Percentiles rank a stretch among this genome's conserved stretches.
Conservation (phyloP, 2,329 filamentous ascomycete genomes). For the Hyphodiscus sp. region DNA sequence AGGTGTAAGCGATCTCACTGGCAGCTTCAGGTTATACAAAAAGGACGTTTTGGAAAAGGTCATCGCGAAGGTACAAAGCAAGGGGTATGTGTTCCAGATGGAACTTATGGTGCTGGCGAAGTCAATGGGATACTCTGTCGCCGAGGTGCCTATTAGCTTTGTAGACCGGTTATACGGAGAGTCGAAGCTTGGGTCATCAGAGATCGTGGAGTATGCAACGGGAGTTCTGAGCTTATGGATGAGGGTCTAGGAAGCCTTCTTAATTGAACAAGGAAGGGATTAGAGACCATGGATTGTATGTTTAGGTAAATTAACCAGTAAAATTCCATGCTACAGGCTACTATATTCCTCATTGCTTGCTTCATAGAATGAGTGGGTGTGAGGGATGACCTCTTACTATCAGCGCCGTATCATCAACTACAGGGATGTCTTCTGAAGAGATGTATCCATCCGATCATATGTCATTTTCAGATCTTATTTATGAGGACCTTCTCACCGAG, state of each 20-base stretch:
- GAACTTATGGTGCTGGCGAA: constrained; percentile 97
- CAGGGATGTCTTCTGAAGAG: no score
- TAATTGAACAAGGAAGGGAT: no score
- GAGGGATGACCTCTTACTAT: no score
- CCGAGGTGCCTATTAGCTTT: constrained; percentile 93
- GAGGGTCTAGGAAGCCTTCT: constrained; percentile 50
- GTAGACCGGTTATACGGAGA: constrained; percentile 94
- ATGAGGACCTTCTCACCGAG: no score
- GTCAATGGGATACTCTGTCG: constrained; percentile 87
- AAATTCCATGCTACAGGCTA: no score
- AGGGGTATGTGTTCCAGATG: constrained; percentile 99
- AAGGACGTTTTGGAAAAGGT: constrained; percentile 80
- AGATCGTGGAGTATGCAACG: constrained; percentile 96
- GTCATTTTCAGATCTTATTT: no score
- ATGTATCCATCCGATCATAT: no score
- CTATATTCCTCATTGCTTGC: no score
- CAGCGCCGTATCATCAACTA: no score
- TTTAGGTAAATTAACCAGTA: no score
- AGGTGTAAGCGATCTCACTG: constrained; percentile 89
- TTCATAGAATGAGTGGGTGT: no score
- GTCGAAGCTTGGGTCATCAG: constrained; percentile 86
- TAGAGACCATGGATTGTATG: no score
- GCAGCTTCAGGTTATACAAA: constrained; percentile 91
- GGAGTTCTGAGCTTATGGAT: constrained; percentile 72
- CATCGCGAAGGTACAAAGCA: constrained; percentile 82